Conservation (phyloP, 108 stramenopile genomes). For the Schizochytrium sp. region DNA sequence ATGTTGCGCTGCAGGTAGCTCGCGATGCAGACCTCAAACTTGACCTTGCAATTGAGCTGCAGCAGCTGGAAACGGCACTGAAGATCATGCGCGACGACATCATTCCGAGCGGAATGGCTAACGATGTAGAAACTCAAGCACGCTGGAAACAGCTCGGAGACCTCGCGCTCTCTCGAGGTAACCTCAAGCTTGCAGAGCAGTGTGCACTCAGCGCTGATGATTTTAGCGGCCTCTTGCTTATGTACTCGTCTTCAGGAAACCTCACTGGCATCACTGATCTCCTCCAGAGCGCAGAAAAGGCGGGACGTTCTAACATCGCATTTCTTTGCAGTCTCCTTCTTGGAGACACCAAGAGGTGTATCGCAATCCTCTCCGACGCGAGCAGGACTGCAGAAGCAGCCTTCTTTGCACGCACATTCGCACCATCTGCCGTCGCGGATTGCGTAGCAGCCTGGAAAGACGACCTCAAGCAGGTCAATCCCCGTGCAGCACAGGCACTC, state of each 20-base stretch:
- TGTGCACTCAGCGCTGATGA: slow-evolving; percentile 90
- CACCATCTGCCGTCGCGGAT: slow-evolving; percentile 90
- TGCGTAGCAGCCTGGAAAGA: slow-evolving; percentile 92
- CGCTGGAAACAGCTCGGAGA: slow-evolving; percentile 98
- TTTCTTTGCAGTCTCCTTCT: slow-evolving; percentile 91
- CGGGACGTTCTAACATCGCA: slow-evolving; percentile 93
- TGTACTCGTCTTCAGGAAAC: slow-evolving; percentile 93
- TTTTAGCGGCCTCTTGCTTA: slow-evolving; percentile 89
- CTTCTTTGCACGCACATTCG: slow-evolving; percentile 95
- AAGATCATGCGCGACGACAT: slow-evolving; percentile 80
- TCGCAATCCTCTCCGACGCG: slow-evolving; percentile 86
- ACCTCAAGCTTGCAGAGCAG: slow-evolving; percentile 91
- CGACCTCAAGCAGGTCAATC: slow-evolving; percentile 85
- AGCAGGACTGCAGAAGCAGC: slow-evolving; percentile 97
- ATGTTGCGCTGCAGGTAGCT: slow-evolving; percentile 95
- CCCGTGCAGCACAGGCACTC: slow-evolving; percentile 89
- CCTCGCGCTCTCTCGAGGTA: slow-evolving; percentile 91
- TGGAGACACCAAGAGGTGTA: slow-evolving; percentile 90
- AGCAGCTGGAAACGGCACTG: slow-evolving; percentile 87
- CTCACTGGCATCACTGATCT: slow-evolving; percentile 87
- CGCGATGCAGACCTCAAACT: slow-evolving; percentile 95
- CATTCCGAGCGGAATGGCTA: slow-evolving; percentile 68
- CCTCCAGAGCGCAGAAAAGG: slow-evolving; percentile 81
- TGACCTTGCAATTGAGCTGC: slow-evolving; percentile 94
- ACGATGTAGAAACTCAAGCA: slow-evolving; percentile 90